A percentile compares a stretch with the other conserved stretches of the same genome.
phyloP scores from a whole-genome alignment of 257 asterid genomes.

The Ajuga chamaepitys region DNA sequence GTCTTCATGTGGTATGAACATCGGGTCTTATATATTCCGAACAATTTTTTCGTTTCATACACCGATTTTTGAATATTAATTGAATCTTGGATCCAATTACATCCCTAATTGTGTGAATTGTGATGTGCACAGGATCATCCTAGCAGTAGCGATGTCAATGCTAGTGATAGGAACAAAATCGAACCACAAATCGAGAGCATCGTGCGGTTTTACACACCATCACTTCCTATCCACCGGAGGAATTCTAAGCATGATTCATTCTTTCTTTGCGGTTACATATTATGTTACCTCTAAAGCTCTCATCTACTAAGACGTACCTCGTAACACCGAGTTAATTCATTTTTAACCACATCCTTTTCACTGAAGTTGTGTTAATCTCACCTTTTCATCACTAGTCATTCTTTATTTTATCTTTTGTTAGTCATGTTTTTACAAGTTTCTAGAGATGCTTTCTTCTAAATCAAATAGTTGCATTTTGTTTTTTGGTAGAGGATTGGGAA shows the following conservation, averaged over 20 bases:
- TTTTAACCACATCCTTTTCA: background rate
- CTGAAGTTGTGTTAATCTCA: background rate
- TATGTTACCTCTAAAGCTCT: constrained; percentile 46
- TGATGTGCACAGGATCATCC: constrained; percentile 47
- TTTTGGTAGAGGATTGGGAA: no score
- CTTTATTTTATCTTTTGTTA: background rate
- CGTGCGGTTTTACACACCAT: constrained; percentile 74
- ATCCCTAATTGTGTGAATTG: no score
- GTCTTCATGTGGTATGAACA: constrained; percentile 51
- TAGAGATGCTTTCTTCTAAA: no score
- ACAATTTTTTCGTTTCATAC: no score
- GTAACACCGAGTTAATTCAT: background rate
- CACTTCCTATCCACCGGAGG: constrained; percentile 75
- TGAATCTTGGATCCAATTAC: no score
- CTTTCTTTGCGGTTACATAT: constrained; percentile 57
- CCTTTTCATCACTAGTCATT: background rate
- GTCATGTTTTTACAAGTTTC: background rate
- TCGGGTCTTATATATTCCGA: no score
- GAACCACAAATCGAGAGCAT: constrained; percentile 58
- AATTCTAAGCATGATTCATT: constrained; percentile 62
- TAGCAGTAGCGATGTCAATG: constrained; percentile 54
- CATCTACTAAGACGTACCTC: background rate
- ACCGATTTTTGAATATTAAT: no score
- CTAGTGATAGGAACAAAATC: constrained; percentile 69
- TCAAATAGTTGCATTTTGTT: no score